These are phyloP conservation scores for Pyricularia sp. DNA, from an alignment of 2,329 filamentous ascomycete species.

Conservation along the genomic window DNA sequence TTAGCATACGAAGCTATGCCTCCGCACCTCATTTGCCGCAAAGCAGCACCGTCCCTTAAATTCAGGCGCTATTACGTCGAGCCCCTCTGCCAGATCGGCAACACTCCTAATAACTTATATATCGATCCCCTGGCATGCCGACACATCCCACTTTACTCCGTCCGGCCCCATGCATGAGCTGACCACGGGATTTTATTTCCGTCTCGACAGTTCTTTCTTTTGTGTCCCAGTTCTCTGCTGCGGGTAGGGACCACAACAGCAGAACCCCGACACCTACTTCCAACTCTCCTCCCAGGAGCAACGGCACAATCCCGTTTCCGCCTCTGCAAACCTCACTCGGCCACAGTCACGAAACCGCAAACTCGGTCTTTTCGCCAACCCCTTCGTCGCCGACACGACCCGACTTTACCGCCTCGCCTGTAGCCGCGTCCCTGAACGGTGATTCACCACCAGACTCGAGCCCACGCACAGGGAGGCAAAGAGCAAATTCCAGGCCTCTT, in stretches of 20 bases:
- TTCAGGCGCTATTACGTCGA: neutral
- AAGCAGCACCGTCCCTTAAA: neutral
- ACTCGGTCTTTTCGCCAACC: constrained; percentile 9
- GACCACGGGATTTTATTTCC: neutral
- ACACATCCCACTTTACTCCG: neutral
- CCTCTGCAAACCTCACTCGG: constrained; percentile 6
- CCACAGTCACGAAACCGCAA: constrained; percentile 7
- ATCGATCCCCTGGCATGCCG: neutral
- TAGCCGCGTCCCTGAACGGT: constrained; percentile 19
- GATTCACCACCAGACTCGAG: constrained; percentile 29
- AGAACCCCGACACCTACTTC: constrained; percentile 32
- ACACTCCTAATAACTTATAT: neutral
- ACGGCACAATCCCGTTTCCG: constrained; percentile 19
- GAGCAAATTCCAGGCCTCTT: constrained; percentile 57
- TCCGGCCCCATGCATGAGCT: neutral
- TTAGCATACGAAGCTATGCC: neutral
- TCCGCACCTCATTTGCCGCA: neutral
- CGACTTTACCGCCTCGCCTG: constrained; percentile 21
- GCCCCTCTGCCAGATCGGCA: neutral
- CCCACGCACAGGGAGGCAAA: constrained; percentile 30
- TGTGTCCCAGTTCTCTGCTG: constrained; percentile 68
- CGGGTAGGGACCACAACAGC: constrained; percentile 15
- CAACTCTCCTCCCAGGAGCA: constrained; percentile 32
- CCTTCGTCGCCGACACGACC: constrained; percentile 17
- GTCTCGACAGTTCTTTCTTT: constrained; percentile 64